Conservation (phyloP, 129 eudicot genomes). For the Calendula officinalis region DNA sequence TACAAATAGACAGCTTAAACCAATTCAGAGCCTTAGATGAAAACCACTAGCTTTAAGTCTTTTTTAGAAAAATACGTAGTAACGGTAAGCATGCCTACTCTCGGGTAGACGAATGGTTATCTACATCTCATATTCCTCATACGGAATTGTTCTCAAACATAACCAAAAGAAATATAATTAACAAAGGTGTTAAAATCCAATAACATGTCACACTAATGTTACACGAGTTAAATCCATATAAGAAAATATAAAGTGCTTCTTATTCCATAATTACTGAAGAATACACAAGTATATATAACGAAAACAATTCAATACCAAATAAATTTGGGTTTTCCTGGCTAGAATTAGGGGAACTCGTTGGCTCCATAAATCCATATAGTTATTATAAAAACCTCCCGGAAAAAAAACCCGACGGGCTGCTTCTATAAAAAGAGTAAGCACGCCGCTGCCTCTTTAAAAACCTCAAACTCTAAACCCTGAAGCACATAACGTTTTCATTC, state of each 20-base stretch:
- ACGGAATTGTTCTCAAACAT: too few species aligned
- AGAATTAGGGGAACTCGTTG: slow-evolving; percentile 24
- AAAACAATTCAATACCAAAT: slow-evolving; percentile 14
- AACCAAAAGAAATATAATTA: too few species aligned
- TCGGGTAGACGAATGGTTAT: too few species aligned
- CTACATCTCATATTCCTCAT: too few species aligned
- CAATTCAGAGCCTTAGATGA: too few species aligned
- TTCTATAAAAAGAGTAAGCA: slow-evolving; percentile 62
- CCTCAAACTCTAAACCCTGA: slow-evolving; percentile 35
- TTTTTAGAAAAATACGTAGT: too few species aligned
- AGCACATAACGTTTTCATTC: slow-evolving; percentile 8
- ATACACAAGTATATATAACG: slow-evolving; percentile 29
- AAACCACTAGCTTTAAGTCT: too few species aligned
- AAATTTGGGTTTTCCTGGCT: slow-evolving; percentile 5
- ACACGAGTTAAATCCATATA: slow-evolving; percentile 6
- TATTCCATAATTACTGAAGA: slow-evolving; percentile 33
- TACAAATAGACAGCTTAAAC: too few species aligned
- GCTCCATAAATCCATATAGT: slow-evolving; percentile 23
- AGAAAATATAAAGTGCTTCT: slow-evolving; percentile 28
- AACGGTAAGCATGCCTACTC: too few species aligned
- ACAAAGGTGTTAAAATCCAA: not conserved
- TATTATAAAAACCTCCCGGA: slow-evolving; percentile 22
- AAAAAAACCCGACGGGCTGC: slow-evolving; percentile 71
- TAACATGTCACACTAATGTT: not conserved
- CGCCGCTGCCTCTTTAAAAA: slow-evolving; percentile 58